Conservation (phyloP, 2,329 filamentous ascomycete species). For the Nectriaceae sp. region DNA sequence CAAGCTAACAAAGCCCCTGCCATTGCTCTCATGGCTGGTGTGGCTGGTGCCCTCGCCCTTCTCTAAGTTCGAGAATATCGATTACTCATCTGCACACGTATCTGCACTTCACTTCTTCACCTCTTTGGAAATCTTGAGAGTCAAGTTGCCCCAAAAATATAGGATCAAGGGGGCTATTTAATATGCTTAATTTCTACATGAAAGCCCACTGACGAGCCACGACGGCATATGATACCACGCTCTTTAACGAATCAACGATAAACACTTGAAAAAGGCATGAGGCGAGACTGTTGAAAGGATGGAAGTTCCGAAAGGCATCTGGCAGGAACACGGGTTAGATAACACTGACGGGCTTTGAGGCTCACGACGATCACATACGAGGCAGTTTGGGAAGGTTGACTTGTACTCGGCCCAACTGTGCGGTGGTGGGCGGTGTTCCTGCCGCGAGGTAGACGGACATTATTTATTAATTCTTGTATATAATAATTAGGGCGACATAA, state of each 20-base stretch:
- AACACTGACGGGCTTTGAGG: neutral
- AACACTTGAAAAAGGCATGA: neutral
- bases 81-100: neutral
- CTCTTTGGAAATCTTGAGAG: neutral
- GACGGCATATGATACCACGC: conserved; percentile 4
- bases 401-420: neutral
- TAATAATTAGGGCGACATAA: neutral
- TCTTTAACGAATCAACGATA: conserved; percentile 4
- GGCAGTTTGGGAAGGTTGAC: neutral
- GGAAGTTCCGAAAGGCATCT: neutral
- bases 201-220: conserved; percentile 2
- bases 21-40: conserved; percentile 39
- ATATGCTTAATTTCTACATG: neutral
- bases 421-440: neutral
- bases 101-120: neutral
- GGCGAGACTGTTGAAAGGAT: neutral
- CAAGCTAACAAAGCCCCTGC: conserved; percentile 35
- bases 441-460: neutral
- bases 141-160: neutral
- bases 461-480: neutral
- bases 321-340: neutral
- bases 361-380: neutral
- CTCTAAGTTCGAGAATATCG: conserved; percentile 25
- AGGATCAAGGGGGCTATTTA: neutral
- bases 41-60: conserved; percentile 40